Evolutionary conservation across 768 basidiomycete species (phyloP), one percentile per base, ranked within the genome.

Genomic region (Mycena maculata): DNA sequence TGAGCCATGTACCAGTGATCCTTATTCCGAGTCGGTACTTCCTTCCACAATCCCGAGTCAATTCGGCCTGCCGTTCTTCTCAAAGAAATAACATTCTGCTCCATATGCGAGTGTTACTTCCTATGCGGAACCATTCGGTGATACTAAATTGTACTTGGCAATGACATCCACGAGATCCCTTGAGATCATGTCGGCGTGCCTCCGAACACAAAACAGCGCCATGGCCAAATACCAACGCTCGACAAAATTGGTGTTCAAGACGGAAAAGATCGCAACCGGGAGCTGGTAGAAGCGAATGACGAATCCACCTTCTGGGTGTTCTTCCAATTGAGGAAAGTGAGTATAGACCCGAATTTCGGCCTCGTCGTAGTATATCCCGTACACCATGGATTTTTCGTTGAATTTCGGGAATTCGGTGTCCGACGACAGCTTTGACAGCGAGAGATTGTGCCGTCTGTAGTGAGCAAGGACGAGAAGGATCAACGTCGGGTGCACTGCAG

Each of bases 391-490:
- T 31, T 50, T 60, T 2, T 50, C 20, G n/a, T 60, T 38, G 38
- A 60, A 60, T 12, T 1, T 2, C 13, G 60, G 60, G 9, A 30
- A 28, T 15, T 28, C 20, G 3, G 36, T 38, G 16, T 4, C 18
- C 9, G 13, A 31, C 18, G 25, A 22, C 2, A 31, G 31, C 8
- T 11, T 58, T 22, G 2, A n/a, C n/a, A n/a, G n/a, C n/a, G n/a
- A n/a, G n/a, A n/a, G n/a, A n/a, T n/a, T n/a, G n/a, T n/a, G 44
- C 13, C 18, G 16, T 33, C n/a, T 7, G 23, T 23, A 63, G 45
- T 63, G 53, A 8, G 62, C 31, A 25, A 64, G 27, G 30, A 57
- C 63, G 22, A 64, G 63, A 20, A 62, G 60, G 20, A 64, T 57
- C 20, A 64, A 13, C 11, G 63, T 64, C 18, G 54, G 41, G 18